Evolutionary conservation across 495 filamentous ascomycete genomes (phyloP), one percentile per base, ranked within the genome.

Genomic region (Aspergillus funiculosus): DNA sequence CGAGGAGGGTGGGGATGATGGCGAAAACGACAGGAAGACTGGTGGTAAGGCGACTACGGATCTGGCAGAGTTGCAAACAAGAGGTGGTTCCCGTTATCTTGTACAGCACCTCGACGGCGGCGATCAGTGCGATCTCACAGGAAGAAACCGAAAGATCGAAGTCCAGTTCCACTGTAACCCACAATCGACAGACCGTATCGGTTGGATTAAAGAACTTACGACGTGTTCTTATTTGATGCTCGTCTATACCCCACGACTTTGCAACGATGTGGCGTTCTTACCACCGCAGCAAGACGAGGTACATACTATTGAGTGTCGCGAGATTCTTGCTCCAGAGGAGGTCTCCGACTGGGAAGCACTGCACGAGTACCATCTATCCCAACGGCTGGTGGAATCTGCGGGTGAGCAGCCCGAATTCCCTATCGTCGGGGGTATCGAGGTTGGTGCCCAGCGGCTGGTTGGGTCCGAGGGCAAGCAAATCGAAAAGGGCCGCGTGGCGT

Each of bases 151-250:
- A 29, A 83, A 79, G 47, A 85, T 96, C 47, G 92, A 98, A 54
- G 80, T 98, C 6, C 83, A 87, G 57, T 98, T 90, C 61, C 92
- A 98, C 66, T 98, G 92, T 69, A 81, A 87, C 53, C 86, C 90
- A 1, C 81, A 86, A 50, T 79, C 75, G 5, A 69, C 76, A 14
- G 91, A 96, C 62, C 82, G 84, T 6, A 96, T 97, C 51, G 85
- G 82, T 34, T 89, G 86, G 78, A 94, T 98, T 68, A 98, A 98
- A 58, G 92, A 98, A 60, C 75, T 94, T 4, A 83, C 83, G 6
- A 96, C 89, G 6, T 98, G 92, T 67, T 83, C 87, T 17, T 98
- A 98, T 52, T 68, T 96, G 30, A 94, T 98, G 88, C 79, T 94
- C 1, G 80, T 98, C 39, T 85, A 96, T 59, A 98, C 92, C 0